Base-by-base conservation (phyloP, 495 filamentous ascomycete species). In the Pyronema omphalodes region DNA sequence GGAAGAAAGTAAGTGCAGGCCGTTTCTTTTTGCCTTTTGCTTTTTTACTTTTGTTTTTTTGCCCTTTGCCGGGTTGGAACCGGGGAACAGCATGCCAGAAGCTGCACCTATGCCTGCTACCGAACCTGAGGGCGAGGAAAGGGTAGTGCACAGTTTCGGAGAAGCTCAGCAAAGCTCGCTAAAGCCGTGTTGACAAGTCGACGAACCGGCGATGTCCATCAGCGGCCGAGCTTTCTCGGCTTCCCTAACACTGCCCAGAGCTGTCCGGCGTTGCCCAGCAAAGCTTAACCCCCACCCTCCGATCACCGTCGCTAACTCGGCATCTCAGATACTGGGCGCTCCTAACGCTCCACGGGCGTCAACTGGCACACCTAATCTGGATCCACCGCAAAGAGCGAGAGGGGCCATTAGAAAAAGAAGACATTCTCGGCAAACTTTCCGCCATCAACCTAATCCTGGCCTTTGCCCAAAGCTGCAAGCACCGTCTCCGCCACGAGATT, bases 401-500 rank as follows among this genome's bases (percentile, higher is more conserved):
- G 17, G 80, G 76, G 8, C 71, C 78, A 34, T 35, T 70, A 3
- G 74, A 70, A 29, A 85, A 84, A 66, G 71, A 79, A 36, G 84
- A 91, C 57, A 53, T 93, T 8, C 69, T 93, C 7, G 73, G 70
- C 45, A 89, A 88, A 68, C 66, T 81, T 41, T 79, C 85, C 1
- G 83, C 80, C 2, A 76, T 91, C 65, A 91, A 93, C 66, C 76
- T 93, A 39, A 73, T 91, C 55, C 73, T 86, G 14, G 85, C 84
- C 2, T 94, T 83, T 63, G 74, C 81, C 34, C 73, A 84, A 7
- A 67, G 86, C 0, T 72, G 89, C 49, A 93, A 89, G 64, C 86
- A 89, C 70, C 81, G 79, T 62, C 76, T 94, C n/a, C 84, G 87
- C 19, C 88, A 88, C 62, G 86, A 94, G 61, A 84, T 86, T 0